Evolutionary conservation across 225 moss, liverwort and hornwort genomes (phyloP), one percentile per base, ranked within the genome.

Genomic region (Bryoerythrophyllum caledonicum): DNA sequence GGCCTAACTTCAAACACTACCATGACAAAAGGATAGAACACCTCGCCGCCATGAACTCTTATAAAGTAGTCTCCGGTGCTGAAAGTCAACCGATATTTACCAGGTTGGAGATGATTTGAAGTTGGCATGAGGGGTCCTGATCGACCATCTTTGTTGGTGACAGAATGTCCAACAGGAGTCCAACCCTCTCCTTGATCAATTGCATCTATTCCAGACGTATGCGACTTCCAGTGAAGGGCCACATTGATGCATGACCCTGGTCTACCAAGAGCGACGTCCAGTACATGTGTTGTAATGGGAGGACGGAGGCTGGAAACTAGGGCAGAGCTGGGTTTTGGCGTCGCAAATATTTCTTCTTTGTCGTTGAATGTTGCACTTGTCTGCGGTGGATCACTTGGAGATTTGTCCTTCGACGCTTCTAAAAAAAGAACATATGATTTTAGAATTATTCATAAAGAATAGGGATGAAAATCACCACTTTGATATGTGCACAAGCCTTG

Each of bases 261-360:
- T 78, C 71, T 89, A 17, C 93, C 95, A 6, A 93, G 89, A 35
- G 87, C 88, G 40, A 93, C 83, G 77, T 93, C 95, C 63, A 96
- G 83, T 43, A 96, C 93, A 77, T 96, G 95, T 59, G 95, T 96
- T 60, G 93, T 93, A 15, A 96, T 91, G 3, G 89, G 93, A 41
- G 91, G 90, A 53, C 82, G 87, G 60, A 88, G 84, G 49, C 41
- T 82, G 70, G 80, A 76, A 49, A 79, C 82, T 49, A 76, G 75
- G 17, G 73, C 37, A 12, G 66, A 56, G 43, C 24, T 74, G 27
- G 62, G 70, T 46, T 79, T 79, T 17, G 76, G 72, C 41, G 76
- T 70, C 37, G 71, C 43, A 60, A 62, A 72, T 53, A 70, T 64
- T 65, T 72, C 80, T 71, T 64, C 41, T 43, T 44, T 65, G 26